Evolutionary conservation across 164 flowering plant genomes (phyloP), one percentile per base, ranked within the genome.

Genomic region (Umbellularia californica): DNA sequence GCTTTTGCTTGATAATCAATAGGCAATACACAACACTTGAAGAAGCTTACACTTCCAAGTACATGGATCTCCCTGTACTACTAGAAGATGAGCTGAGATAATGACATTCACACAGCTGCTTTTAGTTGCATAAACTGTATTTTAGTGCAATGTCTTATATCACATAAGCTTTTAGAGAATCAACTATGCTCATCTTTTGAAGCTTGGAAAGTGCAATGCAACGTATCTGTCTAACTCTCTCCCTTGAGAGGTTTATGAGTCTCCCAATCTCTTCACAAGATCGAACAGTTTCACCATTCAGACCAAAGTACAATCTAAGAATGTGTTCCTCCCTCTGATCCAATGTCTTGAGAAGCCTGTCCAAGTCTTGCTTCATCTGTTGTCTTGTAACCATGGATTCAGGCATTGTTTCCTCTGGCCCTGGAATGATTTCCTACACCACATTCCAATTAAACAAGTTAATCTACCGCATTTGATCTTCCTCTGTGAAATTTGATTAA

Each of bases 261-360:
- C 78, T 84, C 27, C 87, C 92, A 55, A 87, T 86, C 80, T 85
- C 92, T 71, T 89, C 87, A 27, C 63, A 85, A 17, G 90, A 84
- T 63, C 68, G 68, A 30, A 86, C 87, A 22, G 83, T 79, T 50
- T 83, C 81, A 15, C 90, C 90, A 64, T 82, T 76, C 35, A 85
- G 72, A 41, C 92, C 90, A 70, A 72, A 89, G 72, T 79, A 50
- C 27, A 85, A 70, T 77, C 88, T 80, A 66, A 89, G 50, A 22
- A 86, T 72, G 12, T 58, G 2, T 71, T 75, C 83, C 77, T 89
- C 92, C 73, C 90, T 84, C 65, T 82, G 75, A 23, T 70, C 69
- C 2, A 89, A 82, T 27, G 76, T 79, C 50, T 74, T 71, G 2
- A 89, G 79, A 51, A 85, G 79, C 70, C 77, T 76, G 51, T 82